phyloP scores from a whole-genome alignment of 192 early-diverging fungal species.

The Entomortierella lignicola region DNA sequence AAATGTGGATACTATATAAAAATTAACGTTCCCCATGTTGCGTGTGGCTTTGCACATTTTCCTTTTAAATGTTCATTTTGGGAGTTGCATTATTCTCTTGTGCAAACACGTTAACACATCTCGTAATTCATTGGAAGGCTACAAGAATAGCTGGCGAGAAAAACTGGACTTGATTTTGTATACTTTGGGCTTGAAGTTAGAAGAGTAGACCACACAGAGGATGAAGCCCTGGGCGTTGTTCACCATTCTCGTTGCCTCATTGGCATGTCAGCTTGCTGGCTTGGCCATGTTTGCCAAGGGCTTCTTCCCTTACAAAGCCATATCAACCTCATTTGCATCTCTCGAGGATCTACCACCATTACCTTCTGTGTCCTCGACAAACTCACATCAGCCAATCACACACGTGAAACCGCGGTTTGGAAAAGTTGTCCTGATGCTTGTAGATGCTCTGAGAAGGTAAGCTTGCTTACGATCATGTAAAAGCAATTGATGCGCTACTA shows the following conservation, averaged over 20 bases:
- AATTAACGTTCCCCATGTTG: no score
- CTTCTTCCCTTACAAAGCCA: conserved; percentile 84
- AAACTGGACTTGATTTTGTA: no score
- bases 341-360: conserved; percentile 43
- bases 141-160: background rate
- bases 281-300: conserved; percentile 75
- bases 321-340: conserved; percentile 71
- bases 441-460: conserved; percentile 80
- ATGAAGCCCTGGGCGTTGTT: conserved; percentile 39
- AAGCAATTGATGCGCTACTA: no score
- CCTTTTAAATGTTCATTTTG: no score
- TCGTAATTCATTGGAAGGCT: background rate
- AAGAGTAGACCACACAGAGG: background rate
- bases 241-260: conserved; percentile 34
- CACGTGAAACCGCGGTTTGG: conserved; percentile 58
- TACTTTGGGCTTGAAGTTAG: background rate
- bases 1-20: no score
- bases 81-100: no score
- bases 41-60: conserved; percentile 4
- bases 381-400: background rate
- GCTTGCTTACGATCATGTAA: no score
- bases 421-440: conserved; percentile 72
- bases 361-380: conserved; percentile 6
- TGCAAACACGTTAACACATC: no score
- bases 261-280: conserved; percentile 65